Evolutionary conservation across 225 moss, liverwort and hornwort species (phyloP).

Genomic region (Sphagnum tenellum): DNA sequence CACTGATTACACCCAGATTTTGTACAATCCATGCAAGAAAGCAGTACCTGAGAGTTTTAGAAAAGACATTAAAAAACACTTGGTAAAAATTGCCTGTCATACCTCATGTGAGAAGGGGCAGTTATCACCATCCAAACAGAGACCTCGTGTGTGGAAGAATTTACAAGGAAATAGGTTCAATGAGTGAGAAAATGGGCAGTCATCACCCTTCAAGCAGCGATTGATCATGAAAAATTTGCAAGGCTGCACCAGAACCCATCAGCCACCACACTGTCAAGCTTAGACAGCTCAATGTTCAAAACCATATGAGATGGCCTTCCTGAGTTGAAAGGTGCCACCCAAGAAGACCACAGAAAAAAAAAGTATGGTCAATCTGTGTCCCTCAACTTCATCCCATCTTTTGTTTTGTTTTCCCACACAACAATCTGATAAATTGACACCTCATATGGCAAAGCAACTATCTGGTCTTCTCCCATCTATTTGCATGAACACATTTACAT

Average conservation of each 20-base stretch:
- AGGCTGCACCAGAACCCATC: conserved; percentile 54
- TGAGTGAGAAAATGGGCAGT: conserved; percentile 92
- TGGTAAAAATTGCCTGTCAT: neutral
- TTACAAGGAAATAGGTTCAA: conserved; percentile 87
- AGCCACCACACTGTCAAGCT: conserved; percentile 6
- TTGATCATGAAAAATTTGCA: conserved; percentile 93
- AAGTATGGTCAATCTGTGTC: neutral
- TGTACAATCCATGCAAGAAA: neutral
- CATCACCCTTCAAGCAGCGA: conserved; percentile 94
- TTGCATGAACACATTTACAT: conserved; percentile 1
- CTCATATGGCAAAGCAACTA: neutral
- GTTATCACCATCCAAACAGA: conserved; percentile 73
- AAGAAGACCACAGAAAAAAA: neutral
- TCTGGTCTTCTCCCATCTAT: neutral
- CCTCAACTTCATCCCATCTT: too few species aligned
- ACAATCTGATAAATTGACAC: too few species aligned
- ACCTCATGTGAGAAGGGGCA: conserved; percentile 94
- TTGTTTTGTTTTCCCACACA: too few species aligned
- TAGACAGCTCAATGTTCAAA: too few species aligned
- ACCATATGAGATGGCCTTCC: too few species aligned
- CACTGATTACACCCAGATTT: neutral
- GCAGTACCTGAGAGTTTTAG: neutral
- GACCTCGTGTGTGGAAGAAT: conserved; percentile 88
- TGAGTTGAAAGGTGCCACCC: neutral
- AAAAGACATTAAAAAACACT: too few species aligned